Percentiles rank a stretch among this genome's conserved stretches.
phyloP scores from a whole-genome alignment of 331 rosid genomes.

The Erythrophleum ivorense region DNA sequence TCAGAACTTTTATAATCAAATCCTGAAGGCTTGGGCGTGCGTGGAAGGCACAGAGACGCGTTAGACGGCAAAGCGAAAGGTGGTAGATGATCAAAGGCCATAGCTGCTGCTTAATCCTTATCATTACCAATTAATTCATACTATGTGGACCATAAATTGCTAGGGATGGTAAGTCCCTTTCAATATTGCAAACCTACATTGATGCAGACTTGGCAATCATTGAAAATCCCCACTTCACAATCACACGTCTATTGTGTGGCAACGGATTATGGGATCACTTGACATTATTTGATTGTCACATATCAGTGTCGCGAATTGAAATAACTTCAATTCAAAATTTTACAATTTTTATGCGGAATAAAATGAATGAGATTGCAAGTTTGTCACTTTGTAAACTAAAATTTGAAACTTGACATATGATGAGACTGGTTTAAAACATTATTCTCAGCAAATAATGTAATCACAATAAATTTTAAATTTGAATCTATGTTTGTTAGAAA shows the following conservation, averaged over 20 bases:
- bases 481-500: neutral
- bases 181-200: conserved; percentile 1
- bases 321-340: neutral
- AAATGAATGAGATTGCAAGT: neutral
- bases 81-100: neutral
- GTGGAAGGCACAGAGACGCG: neutral
- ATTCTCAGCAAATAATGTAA: neutral
- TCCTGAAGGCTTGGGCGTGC: neutral
- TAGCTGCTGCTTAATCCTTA: neutral
- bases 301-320: neutral
- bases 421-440: neutral
- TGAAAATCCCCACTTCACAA: neutral
- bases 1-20: neutral
- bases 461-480: no score
- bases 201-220: conserved; percentile 23
- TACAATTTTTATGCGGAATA: neutral
- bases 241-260: neutral
- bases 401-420: no score
- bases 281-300: neutral
- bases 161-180: conserved; percentile 21
- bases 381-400: neutral
- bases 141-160: neutral
- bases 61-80: neutral
- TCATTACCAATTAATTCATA: conserved; percentile 6
- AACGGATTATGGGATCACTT: neutral